These are phyloP conservation scores for Solanum hybrid DNA, from an alignment of 305 asterid genomes.

Conservation along the genomic window DNA sequence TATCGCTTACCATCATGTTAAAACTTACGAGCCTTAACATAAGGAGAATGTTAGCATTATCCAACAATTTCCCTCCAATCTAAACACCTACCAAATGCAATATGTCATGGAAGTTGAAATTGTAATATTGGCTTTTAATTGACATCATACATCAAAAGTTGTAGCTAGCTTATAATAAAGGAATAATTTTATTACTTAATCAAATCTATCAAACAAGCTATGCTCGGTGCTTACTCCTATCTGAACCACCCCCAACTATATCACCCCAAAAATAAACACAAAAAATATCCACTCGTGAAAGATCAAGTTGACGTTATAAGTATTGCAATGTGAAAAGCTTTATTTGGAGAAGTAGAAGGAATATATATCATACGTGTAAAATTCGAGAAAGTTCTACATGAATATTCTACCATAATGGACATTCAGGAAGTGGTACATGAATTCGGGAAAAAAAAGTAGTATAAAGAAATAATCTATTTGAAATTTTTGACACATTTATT, in stretches of 20 bases:
- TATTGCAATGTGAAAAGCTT: neutral
- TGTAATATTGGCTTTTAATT: neutral
- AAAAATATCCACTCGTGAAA: neutral
- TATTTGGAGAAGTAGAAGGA: neutral
- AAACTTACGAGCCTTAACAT: neutral
- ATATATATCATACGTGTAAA: neutral
- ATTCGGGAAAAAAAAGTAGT: neutral
- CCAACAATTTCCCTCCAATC: neutral
- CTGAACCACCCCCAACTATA: neutral
- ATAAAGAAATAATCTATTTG: too few relatives aligned
- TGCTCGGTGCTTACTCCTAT: neutral
- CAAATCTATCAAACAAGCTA: neutral
- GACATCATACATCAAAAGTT: neutral
- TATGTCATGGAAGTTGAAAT: neutral
- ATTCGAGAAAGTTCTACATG: neutral
- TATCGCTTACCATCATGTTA: neutral
- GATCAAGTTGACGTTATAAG: neutral
- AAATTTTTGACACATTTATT: too few relatives aligned
- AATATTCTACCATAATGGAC: too few relatives aligned
- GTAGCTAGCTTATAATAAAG: neutral
- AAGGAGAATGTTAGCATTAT: neutral
- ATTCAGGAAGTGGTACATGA: neutral
- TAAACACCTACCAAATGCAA: neutral
- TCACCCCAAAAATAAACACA: neutral
- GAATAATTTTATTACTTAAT: neutral